A percentile compares a stretch with the other conserved stretches of the same genome.
Conservation (phyloP, 148 eudicot genomes). For the Rhododendron williamsianum region DNA sequence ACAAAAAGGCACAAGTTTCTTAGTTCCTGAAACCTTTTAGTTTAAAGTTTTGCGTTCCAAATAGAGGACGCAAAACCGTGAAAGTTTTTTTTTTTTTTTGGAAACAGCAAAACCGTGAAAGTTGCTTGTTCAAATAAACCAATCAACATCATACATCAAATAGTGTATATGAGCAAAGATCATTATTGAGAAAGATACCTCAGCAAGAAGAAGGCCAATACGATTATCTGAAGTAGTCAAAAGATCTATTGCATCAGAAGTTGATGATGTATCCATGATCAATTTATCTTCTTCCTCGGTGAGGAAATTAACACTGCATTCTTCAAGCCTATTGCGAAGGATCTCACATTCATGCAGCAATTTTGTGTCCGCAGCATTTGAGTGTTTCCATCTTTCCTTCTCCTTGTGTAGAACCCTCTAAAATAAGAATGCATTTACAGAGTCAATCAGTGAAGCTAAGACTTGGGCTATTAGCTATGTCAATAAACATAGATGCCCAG, state of each 20-base stretch:
- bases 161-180: background rate
- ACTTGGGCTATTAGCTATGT: background rate
- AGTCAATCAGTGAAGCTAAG: background rate
- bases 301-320: conserved; percentile 42
- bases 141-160: background rate
- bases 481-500: background rate
- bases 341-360: conserved; percentile 64
- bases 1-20: background rate
- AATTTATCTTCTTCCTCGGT: conserved; percentile 36
- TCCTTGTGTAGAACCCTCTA: conserved; percentile 58
- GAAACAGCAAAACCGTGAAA: background rate
- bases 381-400: conserved; percentile 28
- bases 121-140: background rate
- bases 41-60: background rate
- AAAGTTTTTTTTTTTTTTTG: too few relatives aligned
- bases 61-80: background rate
- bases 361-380: conserved; percentile 41
- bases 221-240: conserved; percentile 57
- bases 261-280: conserved; percentile 39
- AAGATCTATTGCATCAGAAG: conserved; percentile 43
- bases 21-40: background rate
- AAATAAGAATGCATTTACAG: background rate
- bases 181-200: conserved; percentile 37
- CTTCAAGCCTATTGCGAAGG: conserved; percentile 58
- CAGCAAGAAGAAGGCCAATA: conserved; percentile 45